Evolutionary conservation across 2,329 filamentous ascomycete genomes (phyloP), one percentile per base, ranked within the genome.

Genomic region (Nemania sp.): DNA sequence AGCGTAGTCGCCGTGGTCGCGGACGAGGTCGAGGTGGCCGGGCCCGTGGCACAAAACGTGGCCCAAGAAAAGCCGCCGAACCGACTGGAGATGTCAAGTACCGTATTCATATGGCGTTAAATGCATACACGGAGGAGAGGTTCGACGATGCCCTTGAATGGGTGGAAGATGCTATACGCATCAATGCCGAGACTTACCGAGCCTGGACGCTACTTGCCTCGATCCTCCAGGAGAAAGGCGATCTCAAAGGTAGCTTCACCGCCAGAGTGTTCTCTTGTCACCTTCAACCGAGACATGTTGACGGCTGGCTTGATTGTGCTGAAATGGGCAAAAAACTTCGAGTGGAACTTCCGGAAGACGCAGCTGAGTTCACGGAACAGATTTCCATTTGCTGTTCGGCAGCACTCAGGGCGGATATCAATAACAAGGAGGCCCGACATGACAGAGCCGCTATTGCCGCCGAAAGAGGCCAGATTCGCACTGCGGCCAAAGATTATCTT

Each of bases 81-180:
- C 90, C 90, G 18, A 88, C 90, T 52, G 88, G 86, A 47, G 90
- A 93, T 72, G 92, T 94, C 77, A 93, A 90, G 74, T 83, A 87
- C 47, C 83, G 90, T 49, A 84, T 94, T 56, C 85, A 87, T 54
- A 84, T 87, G 74, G 92, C 92, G 2, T 92, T 89, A 66, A 85
- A 90, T 67, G 88, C 89, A 4, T 94, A 90, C 75, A 83, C 93
- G 66, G 82, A 86, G 10, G 83, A 86, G 27, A 84, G 90, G 22
- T 89, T 90, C 70, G 84, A 87, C 5, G 82, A 84, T 47, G 90
- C 91, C 5, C 81, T 89, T 41, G 84, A 85, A 18, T 81, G 87
- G 24, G 85, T 88, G 8, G 84, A 86, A 47, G 89, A 91, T 73
- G 86, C 91, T 65, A 90, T 92, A 73, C 85, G 89, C 58, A 89